These are phyloP conservation scores for Leishmania tropica DNA, from an alignment of 208 protist genomes.

Conservation along the genomic window DNA sequence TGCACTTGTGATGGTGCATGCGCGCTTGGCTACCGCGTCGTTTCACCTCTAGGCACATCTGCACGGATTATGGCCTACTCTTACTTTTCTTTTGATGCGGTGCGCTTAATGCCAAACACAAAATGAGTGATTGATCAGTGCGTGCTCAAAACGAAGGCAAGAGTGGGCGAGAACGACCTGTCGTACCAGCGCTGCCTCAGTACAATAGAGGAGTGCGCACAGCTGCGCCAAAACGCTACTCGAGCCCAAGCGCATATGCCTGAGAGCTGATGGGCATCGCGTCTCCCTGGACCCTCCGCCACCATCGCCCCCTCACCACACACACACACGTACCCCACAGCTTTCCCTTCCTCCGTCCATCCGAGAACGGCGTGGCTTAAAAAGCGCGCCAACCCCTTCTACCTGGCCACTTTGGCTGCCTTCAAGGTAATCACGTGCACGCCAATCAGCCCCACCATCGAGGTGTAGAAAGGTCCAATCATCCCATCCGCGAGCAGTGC, in stretches of 20 bases:
- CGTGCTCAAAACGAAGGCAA: background rate
- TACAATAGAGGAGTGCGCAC: background rate
- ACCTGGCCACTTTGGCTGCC: slow-evolving; percentile 7
- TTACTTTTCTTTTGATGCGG: no score
- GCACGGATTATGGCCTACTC: background rate
- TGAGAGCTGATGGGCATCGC: background rate
- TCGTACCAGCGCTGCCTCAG: background rate
- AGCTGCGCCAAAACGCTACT: background rate
- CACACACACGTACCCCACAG: background rate
- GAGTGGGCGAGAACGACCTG: background rate
- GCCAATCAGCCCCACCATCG: slow-evolving; percentile 69
- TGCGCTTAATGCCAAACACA: background rate
- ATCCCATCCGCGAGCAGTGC: slow-evolving; percentile 51
- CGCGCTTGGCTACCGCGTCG: background rate
- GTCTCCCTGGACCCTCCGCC: background rate
- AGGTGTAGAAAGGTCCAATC: slow-evolving; percentile 71
- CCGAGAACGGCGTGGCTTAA: background rate
- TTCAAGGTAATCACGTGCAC: slow-evolving; percentile 62
- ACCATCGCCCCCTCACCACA: background rate
- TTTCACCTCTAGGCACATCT: background rate
- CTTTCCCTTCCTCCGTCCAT: background rate
- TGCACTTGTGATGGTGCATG: background rate
- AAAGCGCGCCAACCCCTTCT: background rate
- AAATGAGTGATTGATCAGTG: no score
- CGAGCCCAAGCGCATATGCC: background rate